A percentile compares a stretch with the other conserved stretches of the same genome.
Evolutionary conservation across 2,329 filamentous ascomycete species (phyloP).

Genomic region (Zarea fungicola): DNA sequence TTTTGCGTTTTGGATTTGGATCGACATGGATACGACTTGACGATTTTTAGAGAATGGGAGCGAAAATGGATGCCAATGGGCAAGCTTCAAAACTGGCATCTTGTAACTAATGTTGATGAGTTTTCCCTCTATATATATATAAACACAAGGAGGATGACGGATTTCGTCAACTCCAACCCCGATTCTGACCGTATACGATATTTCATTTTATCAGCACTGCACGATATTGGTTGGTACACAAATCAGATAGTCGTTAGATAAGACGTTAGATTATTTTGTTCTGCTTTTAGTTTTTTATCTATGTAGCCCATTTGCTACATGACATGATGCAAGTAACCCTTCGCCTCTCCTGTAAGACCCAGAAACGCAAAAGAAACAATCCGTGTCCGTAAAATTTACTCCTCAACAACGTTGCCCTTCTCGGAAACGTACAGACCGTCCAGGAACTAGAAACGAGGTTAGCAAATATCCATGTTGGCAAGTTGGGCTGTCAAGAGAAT

Average conservation of each 20-base stretch:
- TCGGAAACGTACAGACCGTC: conserved; percentile 99
- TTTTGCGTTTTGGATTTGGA: conserved; percentile 3
- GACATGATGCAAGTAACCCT: conserved; percentile 58
- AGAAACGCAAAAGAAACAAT: conserved; percentile 53
- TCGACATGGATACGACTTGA: conserved; percentile 5
- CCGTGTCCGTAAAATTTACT: conserved; percentile 42
- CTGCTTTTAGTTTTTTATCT: conserved; percentile 33
- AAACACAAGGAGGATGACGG: background rate
- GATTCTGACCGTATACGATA: background rate
- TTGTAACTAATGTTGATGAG: background rate
- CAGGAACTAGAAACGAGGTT: conserved; percentile 66
- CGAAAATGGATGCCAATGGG: background rate
- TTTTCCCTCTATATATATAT: background rate
- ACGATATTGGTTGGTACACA: background rate
- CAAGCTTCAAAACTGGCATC: background rate
- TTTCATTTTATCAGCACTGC: too few species aligned
- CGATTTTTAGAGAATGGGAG: conserved; percentile 5
- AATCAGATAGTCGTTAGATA: background rate
- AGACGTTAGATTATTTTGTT: conserved; percentile 24
- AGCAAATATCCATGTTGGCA: conserved; percentile 18
- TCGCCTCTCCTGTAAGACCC: conserved; percentile 57
- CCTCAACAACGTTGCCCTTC: conserved; percentile 88
- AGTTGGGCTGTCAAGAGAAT: background rate
- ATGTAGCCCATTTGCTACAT: conserved; percentile 48
- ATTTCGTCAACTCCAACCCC: background rate